Evolutionary conservation across 805 yeast species (phyloP), one percentile per base, ranked within the genome.

Genomic region (Zygosaccharomyces lentus): DNA sequence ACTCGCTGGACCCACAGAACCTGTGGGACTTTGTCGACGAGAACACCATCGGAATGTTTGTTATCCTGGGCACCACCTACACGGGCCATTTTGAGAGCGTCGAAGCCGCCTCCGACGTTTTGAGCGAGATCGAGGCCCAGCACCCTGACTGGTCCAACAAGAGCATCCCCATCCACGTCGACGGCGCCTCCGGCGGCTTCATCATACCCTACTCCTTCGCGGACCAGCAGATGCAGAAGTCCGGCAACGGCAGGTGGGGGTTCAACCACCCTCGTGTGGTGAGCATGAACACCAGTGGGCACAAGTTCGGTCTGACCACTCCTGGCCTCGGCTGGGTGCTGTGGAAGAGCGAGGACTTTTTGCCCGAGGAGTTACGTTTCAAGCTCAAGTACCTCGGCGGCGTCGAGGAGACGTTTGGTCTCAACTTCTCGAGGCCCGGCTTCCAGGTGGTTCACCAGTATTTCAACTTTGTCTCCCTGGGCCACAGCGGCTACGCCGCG

Each of bases 301-400:
- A 89, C 70, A 89, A 89, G 69, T 89, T 86, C 67, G 97, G 97
- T 29, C 72, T 89, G 41, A 84, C 90, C 25, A 80, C 95, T 21
- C 95, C 91, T 9, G 97, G 97, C 35, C 74, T 87, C 43, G 97
- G 97, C 44, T 89, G 96, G 96, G 80, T 89, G 50, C 68, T 89
- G 45, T 90, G 95, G 88, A 80, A 82, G 62, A 80, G 81, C 61
- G 71, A 73, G 35, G 55, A 69, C 34, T 75, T 74, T 59, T 72
- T 89, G 51, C 93, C 96, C 19, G 73, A 80, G 47, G 80, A 78
- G 50, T 73, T 89, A 52, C 76, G 83, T 57, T 89, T 89, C 69
- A 82, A 84, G 53, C 73, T 89, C 59, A 81, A 82, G 62, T 89
- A 89, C 65, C 73, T 89, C 34, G 97, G 97, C 27, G 95, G 96